A percentile compares a stretch with the other conserved stretches of the same genome.
Evolutionary conservation across 352 stramenopile species (phyloP).

Genomic region (Globisporangium abappressorium): DNA sequence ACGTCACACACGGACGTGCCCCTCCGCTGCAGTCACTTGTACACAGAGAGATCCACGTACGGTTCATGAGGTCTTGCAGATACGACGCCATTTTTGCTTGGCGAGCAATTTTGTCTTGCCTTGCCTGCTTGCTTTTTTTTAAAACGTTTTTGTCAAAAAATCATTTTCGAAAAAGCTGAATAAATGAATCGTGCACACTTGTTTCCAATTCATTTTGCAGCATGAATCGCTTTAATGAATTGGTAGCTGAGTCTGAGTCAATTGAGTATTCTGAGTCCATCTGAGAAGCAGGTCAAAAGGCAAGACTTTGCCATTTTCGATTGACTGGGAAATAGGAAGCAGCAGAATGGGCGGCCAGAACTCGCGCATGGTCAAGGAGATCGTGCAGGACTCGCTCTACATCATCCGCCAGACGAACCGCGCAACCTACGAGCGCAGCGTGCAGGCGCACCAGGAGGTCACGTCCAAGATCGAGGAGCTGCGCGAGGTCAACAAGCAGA

Average conservation of each 20-base stretch:
- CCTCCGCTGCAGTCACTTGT: not conserved
- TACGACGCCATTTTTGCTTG: constrained; percentile 63
- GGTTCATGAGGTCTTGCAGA: constrained; percentile 80
- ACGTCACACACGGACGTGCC: not conserved
- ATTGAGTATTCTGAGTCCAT: not conserved
- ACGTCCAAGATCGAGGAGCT: constrained; percentile 61
- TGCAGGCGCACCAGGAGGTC: constrained; percentile 49
- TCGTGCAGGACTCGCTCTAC: constrained; percentile 74
- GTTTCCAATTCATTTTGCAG: not conserved
- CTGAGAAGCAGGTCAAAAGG: not conserved
- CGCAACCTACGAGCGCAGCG: constrained; percentile 61
- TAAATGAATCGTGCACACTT: too few relatives aligned
- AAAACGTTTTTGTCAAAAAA: not conserved
- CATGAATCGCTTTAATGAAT: not conserved
- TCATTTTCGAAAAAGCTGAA: too few relatives aligned
- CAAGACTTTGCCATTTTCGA: not conserved
- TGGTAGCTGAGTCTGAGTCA: not conserved
- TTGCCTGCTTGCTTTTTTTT: not conserved
- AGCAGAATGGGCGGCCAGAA: constrained; percentile 70
- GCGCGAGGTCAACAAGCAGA: constrained; percentile 49
- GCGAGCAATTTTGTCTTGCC: not conserved
- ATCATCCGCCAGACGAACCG: constrained; percentile 79
- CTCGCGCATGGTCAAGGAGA: constrained; percentile 76
- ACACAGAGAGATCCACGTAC: constrained; percentile 36
- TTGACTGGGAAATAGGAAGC: constrained; percentile 8